These are phyloP conservation scores for Discostella stelligera DNA, from an alignment of 352 stramenopile genomes.

Conservation along the genomic window DNA sequence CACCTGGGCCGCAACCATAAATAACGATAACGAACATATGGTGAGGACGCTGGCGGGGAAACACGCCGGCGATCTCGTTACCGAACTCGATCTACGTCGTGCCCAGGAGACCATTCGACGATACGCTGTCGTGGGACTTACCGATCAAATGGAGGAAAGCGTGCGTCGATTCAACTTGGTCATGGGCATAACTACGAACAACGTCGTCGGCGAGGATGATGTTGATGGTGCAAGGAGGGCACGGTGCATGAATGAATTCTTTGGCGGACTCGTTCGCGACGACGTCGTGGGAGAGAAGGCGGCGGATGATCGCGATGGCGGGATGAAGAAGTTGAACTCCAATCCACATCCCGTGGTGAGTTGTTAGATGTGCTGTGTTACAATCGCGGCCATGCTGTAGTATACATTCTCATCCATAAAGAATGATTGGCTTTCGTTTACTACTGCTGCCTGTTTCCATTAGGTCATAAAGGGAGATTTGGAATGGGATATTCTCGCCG, in stretches of 20 bases:
- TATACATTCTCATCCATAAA: background rate
- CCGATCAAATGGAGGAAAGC: conserved; percentile 46
- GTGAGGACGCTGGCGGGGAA: conserved; percentile 35
- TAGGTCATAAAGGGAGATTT: conserved; percentile 21
- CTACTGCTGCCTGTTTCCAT: background rate
- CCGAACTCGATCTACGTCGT: conserved; percentile 30
- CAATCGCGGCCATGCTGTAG: too few relatives aligned
- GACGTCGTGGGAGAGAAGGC: background rate
- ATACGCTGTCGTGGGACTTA: conserved; percentile 41
- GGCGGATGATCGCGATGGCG: too few relatives aligned
- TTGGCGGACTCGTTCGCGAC: conserved; percentile 6
- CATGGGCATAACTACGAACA: conserved; percentile 33
- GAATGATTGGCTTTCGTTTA: background rate
- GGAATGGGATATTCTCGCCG: conserved; percentile 17
- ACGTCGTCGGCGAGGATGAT: conserved; percentile 14
- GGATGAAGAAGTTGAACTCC: conserved; percentile 24
- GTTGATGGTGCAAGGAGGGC: background rate
- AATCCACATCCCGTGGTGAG: conserved; percentile 24
- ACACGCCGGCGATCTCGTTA: conserved; percentile 1
- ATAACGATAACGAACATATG: conserved; percentile 36
- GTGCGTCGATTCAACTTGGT: conserved; percentile 44
- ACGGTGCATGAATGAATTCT: conserved; percentile 26
- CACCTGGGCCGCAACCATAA: conserved; percentile 36
- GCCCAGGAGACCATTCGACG: conserved; percentile 39
- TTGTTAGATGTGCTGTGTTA: background rate